These are phyloP conservation scores for Canavalia ensiformis DNA, from an alignment of 306 rosid genomes.

Conservation along the genomic window DNA sequence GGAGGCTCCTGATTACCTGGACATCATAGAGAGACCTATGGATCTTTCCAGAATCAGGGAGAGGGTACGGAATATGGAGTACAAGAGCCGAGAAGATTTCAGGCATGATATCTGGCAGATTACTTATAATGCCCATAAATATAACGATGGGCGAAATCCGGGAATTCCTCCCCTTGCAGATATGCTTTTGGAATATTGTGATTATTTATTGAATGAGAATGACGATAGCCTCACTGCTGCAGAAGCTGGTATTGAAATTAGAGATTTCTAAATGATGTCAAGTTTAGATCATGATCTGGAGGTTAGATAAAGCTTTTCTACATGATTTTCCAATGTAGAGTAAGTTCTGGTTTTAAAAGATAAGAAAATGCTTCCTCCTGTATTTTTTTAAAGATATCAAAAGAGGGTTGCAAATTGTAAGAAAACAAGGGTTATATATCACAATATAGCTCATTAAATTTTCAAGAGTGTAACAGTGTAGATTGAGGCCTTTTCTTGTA, in stretches of 20 bases:
- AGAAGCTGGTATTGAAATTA: constrained; percentile 84
- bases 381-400: constrained; percentile 1
- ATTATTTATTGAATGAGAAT: constrained; percentile 74
- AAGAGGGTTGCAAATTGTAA: constrained; percentile 40
- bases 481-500: not conserved
- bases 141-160: constrained; percentile 88
- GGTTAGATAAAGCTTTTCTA: constrained; percentile 28
- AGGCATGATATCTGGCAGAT: constrained; percentile 90
- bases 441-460: constrained; percentile 41
- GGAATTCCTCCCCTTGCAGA: constrained; percentile 96
- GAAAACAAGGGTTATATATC: constrained; percentile 36
- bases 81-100: constrained; percentile 91
- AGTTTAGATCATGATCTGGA: constrained; percentile 24
- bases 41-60: constrained; percentile 88
- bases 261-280: constrained; percentile 56
- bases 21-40: constrained; percentile 84
- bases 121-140: constrained; percentile 80
- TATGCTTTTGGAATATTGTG: constrained; percentile 89
- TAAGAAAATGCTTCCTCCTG: constrained; percentile 32
- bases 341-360: constrained; percentile 32
- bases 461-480: constrained; percentile 37
- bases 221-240: constrained; percentile 87
- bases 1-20: constrained; percentile 93
- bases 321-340: constrained; percentile 22
- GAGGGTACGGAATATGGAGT: constrained; percentile 88